Base-by-base conservation (phyloP, 2,329 filamentous ascomycete species). In the Claviceps digitariae region DNA sequence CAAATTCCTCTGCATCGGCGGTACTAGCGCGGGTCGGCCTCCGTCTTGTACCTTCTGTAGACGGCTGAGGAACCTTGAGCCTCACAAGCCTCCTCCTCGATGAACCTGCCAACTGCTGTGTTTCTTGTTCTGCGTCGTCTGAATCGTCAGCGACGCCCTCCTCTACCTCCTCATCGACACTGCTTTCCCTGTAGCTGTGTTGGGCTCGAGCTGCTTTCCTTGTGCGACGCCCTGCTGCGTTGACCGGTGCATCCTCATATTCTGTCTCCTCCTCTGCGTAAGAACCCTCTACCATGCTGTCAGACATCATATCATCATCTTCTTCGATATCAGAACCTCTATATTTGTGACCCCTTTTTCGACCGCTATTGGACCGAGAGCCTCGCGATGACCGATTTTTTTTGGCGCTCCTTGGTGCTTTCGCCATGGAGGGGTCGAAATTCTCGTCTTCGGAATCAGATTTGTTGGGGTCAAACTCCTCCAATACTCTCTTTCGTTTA, bases 401-500 rank as follows among this genome's bases (percentile, higher is more conserved):
- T 58, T 72, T 76, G 52, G 66, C 66, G 55, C 57, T 66, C 55
- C 70, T 70, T 15, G 67, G 67, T 17, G 74, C 69, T 31, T 69
- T 68, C 27, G 67, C 71, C 58, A 75, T 72, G 23, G 65, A 63
- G 17, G 81, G 81, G 54, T 82, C 76, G 61, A 84, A 85, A 64
- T 83, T 83, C 58, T 81, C 79, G 62, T 85, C 82, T 50, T 81
- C 76, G 2, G 82, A 73, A 59, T 85, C 82, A 50, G 82, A 84
- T 63, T 81, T 77, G 64, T 83, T 84, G 3, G 78, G 79, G 64
- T 85, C 82, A 59, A 84, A 84, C 52, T 74, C 72, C 57, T 80
- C 75, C 53, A 81, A 67, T 54, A 72, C 72, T 57, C 75, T 70
- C 72, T 83, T 84, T 52, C 81, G 71, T 64, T 82, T 82, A 54